Evolutionary conservation across 805 yeast genomes (phyloP).

Genomic region (Candida anglica): DNA sequence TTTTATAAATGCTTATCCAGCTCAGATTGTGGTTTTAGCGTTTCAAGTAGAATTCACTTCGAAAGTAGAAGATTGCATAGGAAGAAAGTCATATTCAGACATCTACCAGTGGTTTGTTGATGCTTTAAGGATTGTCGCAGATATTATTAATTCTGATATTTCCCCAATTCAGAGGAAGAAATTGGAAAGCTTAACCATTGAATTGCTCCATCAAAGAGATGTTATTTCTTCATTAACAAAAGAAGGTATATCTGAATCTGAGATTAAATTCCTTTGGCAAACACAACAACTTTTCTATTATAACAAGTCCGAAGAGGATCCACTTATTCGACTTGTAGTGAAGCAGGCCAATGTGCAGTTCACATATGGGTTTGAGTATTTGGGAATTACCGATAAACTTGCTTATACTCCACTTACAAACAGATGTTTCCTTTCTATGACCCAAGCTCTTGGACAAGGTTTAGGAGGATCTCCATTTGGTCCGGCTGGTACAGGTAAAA

Average conservation of each 20-base stretch:
- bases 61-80: slow-evolving; percentile 31
- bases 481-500: slow-evolving; percentile 97
- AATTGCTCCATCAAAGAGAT: slow-evolving; percentile 56
- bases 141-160: slow-evolving; percentile 15
- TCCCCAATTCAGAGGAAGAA: slow-evolving; percentile 34
- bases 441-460: slow-evolving; percentile 67
- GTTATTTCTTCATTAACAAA: slow-evolving; percentile 20
- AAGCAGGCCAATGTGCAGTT: slow-evolving; percentile 50
- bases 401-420: slow-evolving; percentile 75
- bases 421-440: slow-evolving; percentile 61
- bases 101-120: not conserved
- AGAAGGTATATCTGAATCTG: slow-evolving; percentile 6
- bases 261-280: slow-evolving; percentile 40
- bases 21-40: slow-evolving; percentile 54
- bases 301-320: slow-evolving; percentile 16
- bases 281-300: slow-evolving; percentile 50
- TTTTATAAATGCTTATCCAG: slow-evolving; percentile 43
- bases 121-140: slow-evolving; percentile 13
- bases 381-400: slow-evolving; percentile 68
- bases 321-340: slow-evolving; percentile 36
- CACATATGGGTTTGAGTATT: slow-evolving; percentile 75
- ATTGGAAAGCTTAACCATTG: slow-evolving; percentile 61
- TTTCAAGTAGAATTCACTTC: slow-evolving; percentile 57
- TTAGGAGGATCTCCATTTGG: slow-evolving; percentile 92
- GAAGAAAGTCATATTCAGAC: not conserved